Base-by-base conservation (phyloP, 306 rosid species). In the Fagus crenata region DNA sequence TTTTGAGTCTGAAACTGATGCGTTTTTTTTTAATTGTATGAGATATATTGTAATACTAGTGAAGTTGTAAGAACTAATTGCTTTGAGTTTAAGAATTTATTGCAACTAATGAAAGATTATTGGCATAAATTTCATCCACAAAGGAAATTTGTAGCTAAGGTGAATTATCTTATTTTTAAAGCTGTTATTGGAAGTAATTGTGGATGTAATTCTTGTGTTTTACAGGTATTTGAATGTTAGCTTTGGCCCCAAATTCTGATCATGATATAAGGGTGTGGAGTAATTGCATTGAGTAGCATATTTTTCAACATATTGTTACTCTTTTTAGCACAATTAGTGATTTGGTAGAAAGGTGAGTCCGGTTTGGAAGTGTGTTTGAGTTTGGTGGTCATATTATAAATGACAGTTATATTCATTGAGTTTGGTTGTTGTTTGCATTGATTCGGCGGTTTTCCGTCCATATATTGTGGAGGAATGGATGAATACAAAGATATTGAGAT, bases 401-500 rank as follows among this genome's bases (percentile, higher is more conserved):
- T 72, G 61, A 69, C 60, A 9, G 53, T 49, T 17, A 17, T 14
- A 40, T 72, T 77, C 41, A 49, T 78, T 75, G 58, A 72, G 64
- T 81, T 46, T 76, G 76, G 49, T 28, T 64, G 74, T 41, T 32
- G 77, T 49, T 73, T 31, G 58, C 35, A 78, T 56, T 73, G 31
- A 77, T 83, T 63, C 11, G 77, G 70, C 53, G 17, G 69, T 77
- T 54, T 74, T 13, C 67, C 71, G 67, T 41, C n/a, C 17, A 56
- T 41, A 72, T 64, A 77, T 79, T 69, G 5, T 55, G 54, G 54
- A 74, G 87, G 83, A 72, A 92, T 96, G 99, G 97, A 96, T 74
- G 93, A 92, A 14, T 88, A 87, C 17, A 63, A 77, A 75, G 97
- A 96, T 49, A 77, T 89, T 76, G 99, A 87, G 81, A 65, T 89